Conservation (phyloP, 768 basidiomycete genomes). For the Hydnomerulius pinastri region DNA sequence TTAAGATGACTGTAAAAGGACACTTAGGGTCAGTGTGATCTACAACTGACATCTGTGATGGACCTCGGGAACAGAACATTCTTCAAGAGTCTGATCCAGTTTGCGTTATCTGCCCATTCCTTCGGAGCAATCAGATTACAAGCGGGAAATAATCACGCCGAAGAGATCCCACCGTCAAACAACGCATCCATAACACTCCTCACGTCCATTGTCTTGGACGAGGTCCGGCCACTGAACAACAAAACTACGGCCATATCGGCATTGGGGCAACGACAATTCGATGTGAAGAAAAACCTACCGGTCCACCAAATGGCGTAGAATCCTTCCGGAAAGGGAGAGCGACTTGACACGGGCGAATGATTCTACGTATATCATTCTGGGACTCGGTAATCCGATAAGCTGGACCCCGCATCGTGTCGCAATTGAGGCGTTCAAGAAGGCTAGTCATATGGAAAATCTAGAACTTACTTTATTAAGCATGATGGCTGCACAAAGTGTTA, state of each 20-base stretch:
- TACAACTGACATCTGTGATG: neutral
- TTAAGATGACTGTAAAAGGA: neutral
- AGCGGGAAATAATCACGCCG: neutral
- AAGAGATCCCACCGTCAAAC: constrained; percentile 44
- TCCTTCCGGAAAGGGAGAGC: constrained; percentile 81
- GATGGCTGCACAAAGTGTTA: constrained; percentile 70
- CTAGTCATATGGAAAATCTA: constrained; percentile 1
- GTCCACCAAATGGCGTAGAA: constrained; percentile 83
- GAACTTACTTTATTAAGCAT: constrained; percentile 69
- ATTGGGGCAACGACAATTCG: constrained; percentile 20
- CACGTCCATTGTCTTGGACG: constrained; percentile 40
- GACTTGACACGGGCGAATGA: constrained; percentile 86
- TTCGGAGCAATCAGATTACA: neutral
- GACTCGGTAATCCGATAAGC: constrained; percentile 74
- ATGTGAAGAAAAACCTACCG: constrained; percentile 72
- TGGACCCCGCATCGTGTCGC: constrained; percentile 34
- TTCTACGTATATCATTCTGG: constrained; percentile 85
- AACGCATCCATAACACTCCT: constrained; percentile 63
- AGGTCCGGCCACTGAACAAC: constrained; percentile 88
- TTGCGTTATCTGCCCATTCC: neutral
- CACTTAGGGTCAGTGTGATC: constrained; percentile 1
- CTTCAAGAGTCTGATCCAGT: neutral
- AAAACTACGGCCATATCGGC: constrained; percentile 51
- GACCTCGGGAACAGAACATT: neutral
- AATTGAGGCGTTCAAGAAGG: constrained; percentile 3